These are phyloP conservation scores for Xylaria curta DNA, from an alignment of 495 filamentous ascomycete genomes.

Conservation along the genomic window DNA sequence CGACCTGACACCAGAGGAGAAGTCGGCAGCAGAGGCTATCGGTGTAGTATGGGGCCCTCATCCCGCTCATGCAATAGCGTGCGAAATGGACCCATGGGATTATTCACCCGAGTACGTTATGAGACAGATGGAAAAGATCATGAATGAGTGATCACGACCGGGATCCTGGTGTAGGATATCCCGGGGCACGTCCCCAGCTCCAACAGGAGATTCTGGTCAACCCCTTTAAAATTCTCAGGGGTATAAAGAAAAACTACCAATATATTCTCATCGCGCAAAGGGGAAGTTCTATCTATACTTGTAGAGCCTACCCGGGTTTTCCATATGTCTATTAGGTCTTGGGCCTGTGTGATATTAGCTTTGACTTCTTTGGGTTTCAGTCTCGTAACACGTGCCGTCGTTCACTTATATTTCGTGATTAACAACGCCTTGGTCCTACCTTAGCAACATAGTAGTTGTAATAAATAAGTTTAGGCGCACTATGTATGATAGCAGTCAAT, in stretches of 20 bases:
- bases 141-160: neutral
- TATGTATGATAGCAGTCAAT: too few relatives aligned
- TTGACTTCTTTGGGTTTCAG: neutral
- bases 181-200: neutral
- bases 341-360: neutral
- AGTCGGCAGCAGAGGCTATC: neutral
- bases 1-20: conserved; percentile 5
- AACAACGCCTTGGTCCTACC: neutral
- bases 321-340: neutral
- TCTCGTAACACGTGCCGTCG: neutral
- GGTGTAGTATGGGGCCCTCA: conserved; percentile 11
- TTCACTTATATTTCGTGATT: neutral
- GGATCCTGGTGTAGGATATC: neutral
- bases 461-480: too few relatives aligned
- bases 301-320: neutral
- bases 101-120: neutral
- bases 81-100: neutral
- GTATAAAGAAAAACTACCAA: neutral
- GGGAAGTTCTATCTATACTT: neutral
- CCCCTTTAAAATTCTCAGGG: neutral
- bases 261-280: neutral
- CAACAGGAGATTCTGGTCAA: neutral
- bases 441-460: neutral
- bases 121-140: conserved; percentile 14
- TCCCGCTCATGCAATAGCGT: neutral